Conservation (phyloP, 2,329 filamentous ascomycete species). For the Immersiporthe knoxdaviesiana region DNA sequence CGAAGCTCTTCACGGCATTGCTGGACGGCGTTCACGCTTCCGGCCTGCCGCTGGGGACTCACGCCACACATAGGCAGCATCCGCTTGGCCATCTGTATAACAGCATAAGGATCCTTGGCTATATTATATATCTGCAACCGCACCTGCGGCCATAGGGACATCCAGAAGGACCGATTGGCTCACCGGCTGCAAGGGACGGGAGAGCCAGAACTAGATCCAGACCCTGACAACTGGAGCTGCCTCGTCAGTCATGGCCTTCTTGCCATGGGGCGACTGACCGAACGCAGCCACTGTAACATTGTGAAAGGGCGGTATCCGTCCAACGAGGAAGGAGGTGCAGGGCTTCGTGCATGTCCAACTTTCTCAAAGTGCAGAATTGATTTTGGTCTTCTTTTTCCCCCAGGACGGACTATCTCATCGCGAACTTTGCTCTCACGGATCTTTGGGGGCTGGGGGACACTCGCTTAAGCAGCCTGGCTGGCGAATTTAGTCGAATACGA, state of each 20-base stretch:
- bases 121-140: not conserved
- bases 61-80: not conserved
- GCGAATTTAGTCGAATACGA: not conserved
- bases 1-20: not conserved
- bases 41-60: not conserved
- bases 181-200: not conserved
- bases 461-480: not conserved
- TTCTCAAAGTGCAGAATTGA: not conserved
- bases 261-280: not conserved
- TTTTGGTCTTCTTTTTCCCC: too few relatives aligned
- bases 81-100: not conserved
- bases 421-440: not conserved
- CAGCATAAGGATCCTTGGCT: not conserved
- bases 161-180: not conserved
- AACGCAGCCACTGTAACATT: not conserved
- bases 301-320: not conserved
- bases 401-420: not conserved
- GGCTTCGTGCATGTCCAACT: not conserved
- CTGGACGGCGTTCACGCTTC: not conserved
- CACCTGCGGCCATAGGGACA: not conserved
- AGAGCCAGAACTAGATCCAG: not conserved
- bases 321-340: not conserved
- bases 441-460: not conserved
- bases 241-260: not conserved
- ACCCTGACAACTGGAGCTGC: not conserved